phyloP scores from a whole-genome alignment of 139 green algal genomes.

The Chlamydomonas sphaeroides region DNA sequence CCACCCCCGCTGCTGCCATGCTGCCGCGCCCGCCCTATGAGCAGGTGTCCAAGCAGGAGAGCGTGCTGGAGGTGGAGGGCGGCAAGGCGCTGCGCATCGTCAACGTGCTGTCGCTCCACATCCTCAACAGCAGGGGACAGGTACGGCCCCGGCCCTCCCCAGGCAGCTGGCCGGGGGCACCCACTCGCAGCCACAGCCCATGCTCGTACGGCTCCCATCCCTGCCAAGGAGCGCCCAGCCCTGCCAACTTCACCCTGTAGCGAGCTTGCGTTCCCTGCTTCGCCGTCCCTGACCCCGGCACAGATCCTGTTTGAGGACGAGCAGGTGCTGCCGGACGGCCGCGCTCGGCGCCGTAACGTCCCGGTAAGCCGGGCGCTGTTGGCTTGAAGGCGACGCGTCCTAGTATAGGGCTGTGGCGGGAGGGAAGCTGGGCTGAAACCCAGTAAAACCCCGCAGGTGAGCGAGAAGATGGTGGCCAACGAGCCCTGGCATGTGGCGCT shows the following conservation, averaged over 20 bases:
- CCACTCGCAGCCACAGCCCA: background rate
- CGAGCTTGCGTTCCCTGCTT: no score
- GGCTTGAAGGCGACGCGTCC: no score
- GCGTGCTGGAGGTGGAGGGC: conserved; percentile 42
- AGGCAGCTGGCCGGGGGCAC: background rate
- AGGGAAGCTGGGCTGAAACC: no score
- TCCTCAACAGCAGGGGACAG: conserved; percentile 44
- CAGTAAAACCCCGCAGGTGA: no score
- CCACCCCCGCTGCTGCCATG: no score
- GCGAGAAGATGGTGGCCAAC: conserved; percentile 52
- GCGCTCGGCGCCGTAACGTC: conserved; percentile 49
- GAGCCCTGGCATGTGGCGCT: conserved; percentile 46
- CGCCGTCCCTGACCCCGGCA: no score
- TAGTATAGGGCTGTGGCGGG: no score
- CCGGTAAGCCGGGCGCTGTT: conserved; percentile 49
- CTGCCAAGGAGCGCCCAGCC: background rate
- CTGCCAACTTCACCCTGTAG: no score
- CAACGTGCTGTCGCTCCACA: conserved; percentile 46
- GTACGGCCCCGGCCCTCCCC: background rate
- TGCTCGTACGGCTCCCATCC: background rate
- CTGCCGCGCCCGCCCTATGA: no score
- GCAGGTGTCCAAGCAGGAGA: conserved; percentile 39
- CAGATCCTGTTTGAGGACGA: conserved; percentile 60
- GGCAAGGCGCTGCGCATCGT: conserved; percentile 44
- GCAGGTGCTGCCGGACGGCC: conserved; percentile 56